These are phyloP conservation scores for Eucalyptus albens DNA, from an alignment of 345 rosid genomes.

Conservation along the genomic window DNA sequence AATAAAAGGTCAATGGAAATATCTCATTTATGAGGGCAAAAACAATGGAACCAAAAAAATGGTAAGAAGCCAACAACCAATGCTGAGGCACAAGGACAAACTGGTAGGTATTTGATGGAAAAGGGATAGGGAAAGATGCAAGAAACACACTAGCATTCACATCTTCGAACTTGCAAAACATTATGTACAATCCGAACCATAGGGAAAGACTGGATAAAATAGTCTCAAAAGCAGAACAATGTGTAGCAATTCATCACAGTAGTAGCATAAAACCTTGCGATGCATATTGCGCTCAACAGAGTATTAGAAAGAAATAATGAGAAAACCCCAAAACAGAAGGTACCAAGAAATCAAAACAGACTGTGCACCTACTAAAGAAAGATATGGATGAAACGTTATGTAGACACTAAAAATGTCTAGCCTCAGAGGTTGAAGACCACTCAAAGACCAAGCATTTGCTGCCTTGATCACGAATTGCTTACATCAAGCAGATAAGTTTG, in stretches of 20 bases:
- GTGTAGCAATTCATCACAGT: not conserved
- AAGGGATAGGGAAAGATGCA: not conserved
- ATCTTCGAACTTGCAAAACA: not conserved
- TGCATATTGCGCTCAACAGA: not conserved
- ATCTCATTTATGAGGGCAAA: not conserved
- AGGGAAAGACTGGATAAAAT: not conserved
- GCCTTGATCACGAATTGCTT: not conserved
- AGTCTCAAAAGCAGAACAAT: not conserved
- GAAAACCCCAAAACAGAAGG: not conserved
- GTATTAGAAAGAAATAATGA: not conserved
- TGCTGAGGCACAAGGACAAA: not conserved
- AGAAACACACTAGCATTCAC: not conserved
- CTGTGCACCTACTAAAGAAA: not conserved
- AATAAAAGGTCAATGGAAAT: not conserved
- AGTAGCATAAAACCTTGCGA: not conserved
- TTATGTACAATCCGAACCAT: not conserved
- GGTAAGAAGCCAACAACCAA: not conserved
- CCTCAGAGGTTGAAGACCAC: not conserved
- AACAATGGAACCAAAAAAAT: not conserved
- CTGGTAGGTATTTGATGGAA: not conserved
- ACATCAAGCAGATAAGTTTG: not conserved
- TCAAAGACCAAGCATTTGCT: not conserved
- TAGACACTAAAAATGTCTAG: not conserved
- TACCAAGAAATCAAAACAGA: not conserved
- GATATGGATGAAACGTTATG: not conserved